phyloP scores from a whole-genome alignment of 805 yeast genomes.

The Wickerhamiella galacta region DNA sequence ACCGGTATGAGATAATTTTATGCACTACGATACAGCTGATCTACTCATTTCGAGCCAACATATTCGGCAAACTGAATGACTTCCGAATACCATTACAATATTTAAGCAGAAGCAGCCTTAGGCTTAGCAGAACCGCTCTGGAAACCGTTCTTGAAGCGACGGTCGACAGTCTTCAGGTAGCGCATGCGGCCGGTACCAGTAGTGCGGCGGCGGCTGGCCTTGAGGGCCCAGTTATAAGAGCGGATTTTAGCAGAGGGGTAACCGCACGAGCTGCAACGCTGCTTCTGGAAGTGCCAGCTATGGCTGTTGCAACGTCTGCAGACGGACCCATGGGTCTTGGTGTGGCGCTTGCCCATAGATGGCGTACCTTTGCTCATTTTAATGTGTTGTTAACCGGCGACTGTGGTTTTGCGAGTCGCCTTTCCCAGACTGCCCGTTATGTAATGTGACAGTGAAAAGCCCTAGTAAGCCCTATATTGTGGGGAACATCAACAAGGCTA shows the following conservation, averaged over 20 bases:
- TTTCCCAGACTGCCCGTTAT: too few species aligned
- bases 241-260: constrained; percentile 99
- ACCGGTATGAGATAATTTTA: neutral
- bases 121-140: constrained; percentile 58
- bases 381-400: too few species aligned
- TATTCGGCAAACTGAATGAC: too few species aligned
- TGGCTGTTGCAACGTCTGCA: constrained; percentile 96
- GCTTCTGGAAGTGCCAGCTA: constrained; percentile 98
- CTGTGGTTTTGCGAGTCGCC: too few species aligned
- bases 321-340: constrained; percentile 90
- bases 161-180: constrained; percentile 89
- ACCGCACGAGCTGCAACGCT: constrained; percentile 97
- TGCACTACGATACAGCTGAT: too few species aligned
- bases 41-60: too few species aligned
- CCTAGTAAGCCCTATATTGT: too few species aligned
- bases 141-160: constrained; percentile 99
- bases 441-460: too few species aligned
- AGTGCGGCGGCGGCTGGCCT: constrained; percentile 99
- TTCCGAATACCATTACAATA: neutral
- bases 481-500: too few species aligned
- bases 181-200: constrained; percentile 99
- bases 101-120: constrained; percentile 35
- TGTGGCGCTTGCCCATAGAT: constrained; percentile 99
- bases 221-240: constrained; percentile 88
- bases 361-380: constrained; percentile 79